Conservation (phyloP, 164 flowering plant species). For the Hamamelis virginiana region DNA sequence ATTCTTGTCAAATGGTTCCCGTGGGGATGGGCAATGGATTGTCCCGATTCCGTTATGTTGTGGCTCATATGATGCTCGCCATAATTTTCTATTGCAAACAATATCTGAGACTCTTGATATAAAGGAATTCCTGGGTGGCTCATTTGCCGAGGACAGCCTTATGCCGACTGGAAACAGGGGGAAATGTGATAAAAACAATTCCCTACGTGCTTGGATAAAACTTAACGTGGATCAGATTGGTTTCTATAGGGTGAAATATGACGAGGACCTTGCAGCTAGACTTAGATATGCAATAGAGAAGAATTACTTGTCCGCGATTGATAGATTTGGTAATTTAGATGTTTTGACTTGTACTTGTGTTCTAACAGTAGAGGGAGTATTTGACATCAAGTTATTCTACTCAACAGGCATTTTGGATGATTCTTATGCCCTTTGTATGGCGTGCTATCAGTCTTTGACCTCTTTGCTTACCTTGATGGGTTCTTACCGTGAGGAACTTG, state of each 20-base stretch:
- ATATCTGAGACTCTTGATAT: constrained; percentile 46
- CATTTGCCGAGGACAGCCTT: constrained; percentile 8
- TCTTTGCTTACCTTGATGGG: constrained; percentile 83
- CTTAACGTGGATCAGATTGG: constrained; percentile 88
- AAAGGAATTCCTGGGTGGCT: constrained; percentile 35
- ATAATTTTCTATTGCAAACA: constrained; percentile 55
- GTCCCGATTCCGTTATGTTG: constrained; percentile 84
- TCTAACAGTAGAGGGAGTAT: neutral
- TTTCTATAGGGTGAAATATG: constrained; percentile 96
- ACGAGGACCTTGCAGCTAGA: constrained; percentile 68
- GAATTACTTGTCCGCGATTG: constrained; percentile 61
- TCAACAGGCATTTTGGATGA: constrained; percentile 88
- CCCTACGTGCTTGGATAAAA: constrained; percentile 60
- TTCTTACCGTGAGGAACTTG: constrained; percentile 76
- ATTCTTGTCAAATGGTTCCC: constrained; percentile 74
- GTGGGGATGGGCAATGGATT: constrained; percentile 89
- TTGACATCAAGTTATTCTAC: constrained; percentile 9
- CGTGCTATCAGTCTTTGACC: constrained; percentile 64
- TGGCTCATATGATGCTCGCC: constrained; percentile 68
- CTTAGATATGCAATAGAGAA: constrained; percentile 77
- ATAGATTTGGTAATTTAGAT: constrained; percentile 72
- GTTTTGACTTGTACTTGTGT: neutral
- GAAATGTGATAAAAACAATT: constrained; percentile 7
- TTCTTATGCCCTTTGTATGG: constrained; percentile 81
- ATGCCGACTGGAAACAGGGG: constrained; percentile 7